Evolutionary conservation across 306 rosid genomes (phyloP).

Genomic region (Quercus robur): DNA sequence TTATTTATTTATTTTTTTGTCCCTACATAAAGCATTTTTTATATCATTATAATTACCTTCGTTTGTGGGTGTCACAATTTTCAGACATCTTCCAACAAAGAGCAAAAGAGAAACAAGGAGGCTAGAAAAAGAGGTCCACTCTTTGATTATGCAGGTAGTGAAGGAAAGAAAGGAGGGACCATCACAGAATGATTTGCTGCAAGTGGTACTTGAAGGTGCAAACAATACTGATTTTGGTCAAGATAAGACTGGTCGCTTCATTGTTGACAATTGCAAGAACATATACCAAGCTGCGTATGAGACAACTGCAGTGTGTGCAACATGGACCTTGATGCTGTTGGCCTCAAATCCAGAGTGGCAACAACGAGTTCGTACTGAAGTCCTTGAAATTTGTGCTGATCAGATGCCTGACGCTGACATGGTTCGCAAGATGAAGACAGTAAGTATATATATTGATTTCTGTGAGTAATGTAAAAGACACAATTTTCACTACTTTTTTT

Average conservation of each 20-base stretch:
- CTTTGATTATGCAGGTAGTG: conserved; percentile 30
- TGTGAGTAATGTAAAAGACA: no score
- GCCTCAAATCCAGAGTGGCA: conserved; percentile 51
- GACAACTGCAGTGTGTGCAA: conserved; percentile 39
- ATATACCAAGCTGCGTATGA: conserved; percentile 35
- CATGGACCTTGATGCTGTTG: conserved; percentile 41
- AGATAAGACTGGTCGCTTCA: conserved; percentile 14
- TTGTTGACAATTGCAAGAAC: conserved; percentile 39
- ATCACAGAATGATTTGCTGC: conserved; percentile 24
- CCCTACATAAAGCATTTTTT: background rate
- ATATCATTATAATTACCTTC: no score
- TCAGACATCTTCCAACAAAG: conserved; percentile 47
- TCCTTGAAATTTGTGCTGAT: conserved; percentile 20
- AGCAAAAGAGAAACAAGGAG: conserved; percentile 41
- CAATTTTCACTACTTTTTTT: no score
- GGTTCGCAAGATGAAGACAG: conserved; percentile 43
- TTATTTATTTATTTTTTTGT: no score
- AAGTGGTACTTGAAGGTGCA: conserved; percentile 32
- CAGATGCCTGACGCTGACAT: conserved; percentile 24
- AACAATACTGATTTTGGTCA: conserved; percentile 9
- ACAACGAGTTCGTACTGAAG: conserved; percentile 33
- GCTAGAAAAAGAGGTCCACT: conserved; percentile 36
- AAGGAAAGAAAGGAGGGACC: conserved; percentile 19
- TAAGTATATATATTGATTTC: background rate
- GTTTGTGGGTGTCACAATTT: background rate